These are phyloP conservation scores for Parvularia atlantis DNA, from an alignment of 78 protist species.

Conservation along the genomic window DNA sequence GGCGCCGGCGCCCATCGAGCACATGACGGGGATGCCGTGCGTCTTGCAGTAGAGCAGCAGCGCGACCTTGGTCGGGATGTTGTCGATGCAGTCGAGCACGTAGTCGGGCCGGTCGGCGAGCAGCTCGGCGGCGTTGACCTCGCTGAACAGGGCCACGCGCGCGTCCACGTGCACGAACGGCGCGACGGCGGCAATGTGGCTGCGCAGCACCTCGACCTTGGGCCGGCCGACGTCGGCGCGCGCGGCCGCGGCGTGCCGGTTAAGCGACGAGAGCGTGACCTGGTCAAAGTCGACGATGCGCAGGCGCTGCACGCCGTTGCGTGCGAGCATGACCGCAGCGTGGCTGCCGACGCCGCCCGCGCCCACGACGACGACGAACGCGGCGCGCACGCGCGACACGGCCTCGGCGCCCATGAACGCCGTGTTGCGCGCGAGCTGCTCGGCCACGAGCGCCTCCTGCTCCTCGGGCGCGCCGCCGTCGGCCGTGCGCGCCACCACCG, in stretches of 20 bases:
- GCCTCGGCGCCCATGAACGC: conserved; percentile 29
- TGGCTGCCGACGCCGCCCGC: conserved; percentile 53
- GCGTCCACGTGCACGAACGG: conserved; percentile 39
- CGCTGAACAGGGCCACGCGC: conserved; percentile 20
- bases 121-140: conserved; percentile 12
- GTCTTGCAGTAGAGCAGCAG: conserved; percentile 24
- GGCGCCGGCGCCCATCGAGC: conserved; percentile 52
- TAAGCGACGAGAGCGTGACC: conserved; percentile 52
- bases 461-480: neutral
- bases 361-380: conserved; percentile 45
- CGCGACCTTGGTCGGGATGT: conserved; percentile 39
- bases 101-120: conserved; percentile 27
- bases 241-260: conserved; percentile 45
- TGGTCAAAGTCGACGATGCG: conserved; percentile 54
- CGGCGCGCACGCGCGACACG: conserved; percentile 7
- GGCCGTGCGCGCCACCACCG: too few species aligned
- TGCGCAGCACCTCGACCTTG: conserved; percentile 22
- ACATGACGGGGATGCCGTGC: conserved; percentile 24
- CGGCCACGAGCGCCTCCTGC: neutral
- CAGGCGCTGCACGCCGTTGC: conserved; percentile 48
- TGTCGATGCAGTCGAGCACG: conserved; percentile 53
- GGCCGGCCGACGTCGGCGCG: conserved; percentile 54
- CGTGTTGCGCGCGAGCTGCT: neutral
- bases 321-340: conserved; percentile 32
- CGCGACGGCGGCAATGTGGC: conserved; percentile 2